Evolutionary conservation across 768 basidiomycete species (phyloP).

Genomic region (Tulasnella sp.): DNA sequence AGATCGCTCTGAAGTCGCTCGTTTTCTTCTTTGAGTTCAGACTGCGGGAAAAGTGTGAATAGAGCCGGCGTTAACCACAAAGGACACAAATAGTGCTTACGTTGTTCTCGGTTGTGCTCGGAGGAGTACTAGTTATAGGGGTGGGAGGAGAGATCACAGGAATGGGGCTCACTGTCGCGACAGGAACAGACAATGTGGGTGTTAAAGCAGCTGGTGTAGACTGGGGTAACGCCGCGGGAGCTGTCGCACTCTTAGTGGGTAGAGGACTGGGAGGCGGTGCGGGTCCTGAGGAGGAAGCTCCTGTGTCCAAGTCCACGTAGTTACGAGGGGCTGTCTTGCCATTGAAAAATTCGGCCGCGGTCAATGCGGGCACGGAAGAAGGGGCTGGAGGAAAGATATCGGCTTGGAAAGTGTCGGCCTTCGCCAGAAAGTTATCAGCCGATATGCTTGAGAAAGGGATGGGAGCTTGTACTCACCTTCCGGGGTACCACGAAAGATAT

Average conservation of each 20-base stretch:
- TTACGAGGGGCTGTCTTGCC: constrained; percentile 72
- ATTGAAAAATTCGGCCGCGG: constrained; percentile 74
- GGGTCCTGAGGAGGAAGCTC: constrained; percentile 26
- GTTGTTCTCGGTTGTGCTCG: constrained; percentile 4
- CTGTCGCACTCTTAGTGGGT: constrained; percentile 12
- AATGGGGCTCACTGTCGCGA: constrained; percentile 1
- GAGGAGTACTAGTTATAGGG: neutral
- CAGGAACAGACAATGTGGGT: constrained; percentile 16
- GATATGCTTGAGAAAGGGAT: neutral
- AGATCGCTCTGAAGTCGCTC: constrained; percentile 48
- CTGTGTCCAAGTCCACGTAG: constrained; percentile 66
- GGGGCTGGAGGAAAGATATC: constrained; percentile 93
- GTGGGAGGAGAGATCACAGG: constrained; percentile 16
- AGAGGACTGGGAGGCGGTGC: constrained; percentile 25
- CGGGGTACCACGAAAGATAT: constrained; percentile 93
- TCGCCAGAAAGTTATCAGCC: constrained; percentile 12
- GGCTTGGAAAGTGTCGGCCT: constrained; percentile 93
- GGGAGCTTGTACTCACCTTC: constrained; percentile 39
- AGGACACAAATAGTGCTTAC: neutral
- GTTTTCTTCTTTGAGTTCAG: constrained; percentile 42
- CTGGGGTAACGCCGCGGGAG: constrained; percentile 24
- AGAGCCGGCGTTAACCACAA: constrained; percentile 7
- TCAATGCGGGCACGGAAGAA: constrained; percentile 63
- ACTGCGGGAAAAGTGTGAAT: neutral
- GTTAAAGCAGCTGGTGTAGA: constrained; percentile 23